A percentile compares a stretch with the other conserved stretches of the same genome.
Conservation (phyloP, 2,329 filamentous ascomycete genomes). For the Fusarium dimerum region DNA sequence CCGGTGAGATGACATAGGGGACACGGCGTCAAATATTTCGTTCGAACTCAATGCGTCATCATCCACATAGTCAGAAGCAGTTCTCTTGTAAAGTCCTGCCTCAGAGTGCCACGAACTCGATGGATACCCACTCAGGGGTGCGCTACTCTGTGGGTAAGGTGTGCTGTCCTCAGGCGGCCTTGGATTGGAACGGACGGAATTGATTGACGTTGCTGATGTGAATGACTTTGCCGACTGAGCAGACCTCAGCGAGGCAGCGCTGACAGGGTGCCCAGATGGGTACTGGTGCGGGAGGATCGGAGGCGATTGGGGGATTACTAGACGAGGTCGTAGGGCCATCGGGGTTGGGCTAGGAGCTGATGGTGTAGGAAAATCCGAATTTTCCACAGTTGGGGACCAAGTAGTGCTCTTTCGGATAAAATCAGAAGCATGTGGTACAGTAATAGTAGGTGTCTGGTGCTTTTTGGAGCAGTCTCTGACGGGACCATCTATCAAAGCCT, state of each 20-base stretch:
- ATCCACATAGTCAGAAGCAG: constrained; percentile 9
- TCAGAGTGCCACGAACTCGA: constrained; percentile 8
- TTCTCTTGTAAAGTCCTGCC: constrained; percentile 23
- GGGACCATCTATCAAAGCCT: neutral
- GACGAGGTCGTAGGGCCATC: constrained; percentile 28
- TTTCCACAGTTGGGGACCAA: neutral
- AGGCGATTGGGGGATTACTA: constrained; percentile 30
- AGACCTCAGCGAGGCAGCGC: constrained; percentile 23
- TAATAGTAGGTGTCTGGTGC: neutral
- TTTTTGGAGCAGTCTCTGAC: neutral
- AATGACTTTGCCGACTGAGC: constrained; percentile 21
- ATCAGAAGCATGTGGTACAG: constrained; percentile 2
- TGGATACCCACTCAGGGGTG: constrained; percentile 25
- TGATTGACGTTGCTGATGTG: constrained; percentile 22
- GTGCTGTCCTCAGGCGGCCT: constrained; percentile 29
- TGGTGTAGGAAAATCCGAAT: constrained; percentile 29
- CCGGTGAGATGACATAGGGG: constrained; percentile 17
- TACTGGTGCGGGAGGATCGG: constrained; percentile 2
- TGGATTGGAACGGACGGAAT: constrained; percentile 25
- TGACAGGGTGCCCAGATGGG: constrained; percentile 8
- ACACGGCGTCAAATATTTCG: constrained; percentile 22
- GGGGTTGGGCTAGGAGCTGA: constrained; percentile 38
- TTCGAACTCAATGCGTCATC: constrained; percentile 14
- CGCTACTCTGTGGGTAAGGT: constrained; percentile 25
- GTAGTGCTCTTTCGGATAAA: neutral